Base-by-base conservation (phyloP, 805 yeast species). In the Cyberlindnera xylosilytica region DNA sequence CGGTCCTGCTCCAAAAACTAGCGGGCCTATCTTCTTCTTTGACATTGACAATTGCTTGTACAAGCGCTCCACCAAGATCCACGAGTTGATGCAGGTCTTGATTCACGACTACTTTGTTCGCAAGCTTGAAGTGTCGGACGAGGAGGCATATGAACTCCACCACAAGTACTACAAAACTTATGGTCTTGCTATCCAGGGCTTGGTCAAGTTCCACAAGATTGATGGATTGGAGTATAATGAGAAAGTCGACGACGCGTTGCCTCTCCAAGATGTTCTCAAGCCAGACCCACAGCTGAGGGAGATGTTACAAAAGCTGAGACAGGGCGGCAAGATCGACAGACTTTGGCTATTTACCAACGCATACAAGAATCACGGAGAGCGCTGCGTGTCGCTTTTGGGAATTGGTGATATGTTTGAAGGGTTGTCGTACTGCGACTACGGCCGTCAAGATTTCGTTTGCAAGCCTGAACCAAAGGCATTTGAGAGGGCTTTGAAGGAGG, bases 321-420 rank as follows among this genome's bases (percentile, higher is more conserved):
- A 46, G 11, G 58, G 64, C n/a, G 70, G 76, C 1, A 76, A 79
- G 49, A 79, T 83, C 44, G 83, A 81, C 54, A 73, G 81, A 56
- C 67, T 91, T 49, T 91, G 99, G 99, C 73, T 93, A 34, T 85
- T 88, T 57, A 91, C 99, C 4, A 91, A 91, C 61, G 98, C 99
- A 2, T 91, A 91, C 66, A 81, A 83, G 59, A 88, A 79, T 56
- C 99, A 91, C 64, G 99, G 91, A 0, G 55, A 81, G 34, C 72
- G 97, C 38, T 95, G 88, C 23, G 72, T 89, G 16, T 73, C 80
- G 33, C 69, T 91, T 36, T 68, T 91, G 37, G 97, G 97, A 2
- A 62, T 91, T 22, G 97, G 91, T n/a, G 97, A 90, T 60, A 60
- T 88, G 41, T 90, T 93, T 60, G 98, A 91, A 51, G 99, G 99